phyloP scores from a whole-genome alignment of 2,329 filamentous ascomycete genomes.

The Xylariaceae sp. region DNA sequence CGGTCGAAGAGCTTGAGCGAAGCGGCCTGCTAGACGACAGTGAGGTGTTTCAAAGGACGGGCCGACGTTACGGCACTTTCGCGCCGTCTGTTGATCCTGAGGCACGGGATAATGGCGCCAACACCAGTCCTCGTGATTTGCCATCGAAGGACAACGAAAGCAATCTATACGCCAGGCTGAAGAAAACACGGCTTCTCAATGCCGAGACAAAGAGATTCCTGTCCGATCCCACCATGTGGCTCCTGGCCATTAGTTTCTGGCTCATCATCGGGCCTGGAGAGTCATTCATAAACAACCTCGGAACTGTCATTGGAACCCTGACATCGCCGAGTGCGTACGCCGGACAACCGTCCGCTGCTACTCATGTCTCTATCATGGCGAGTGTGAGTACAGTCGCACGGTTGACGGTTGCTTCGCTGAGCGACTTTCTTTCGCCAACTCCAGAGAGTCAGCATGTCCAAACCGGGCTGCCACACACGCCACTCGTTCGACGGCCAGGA shows the following conservation, averaged over 20 bases:
- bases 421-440: slow-evolving; percentile 74
- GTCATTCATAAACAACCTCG: slow-evolving; percentile 95
- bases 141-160: slow-evolving; percentile 33
- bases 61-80: slow-evolving; percentile 58
- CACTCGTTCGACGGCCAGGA: slow-evolving; percentile 32
- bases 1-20: slow-evolving; percentile 82
- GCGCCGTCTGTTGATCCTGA: slow-evolving; percentile 38
- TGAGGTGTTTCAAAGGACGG: slow-evolving; percentile 59
- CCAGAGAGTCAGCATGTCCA: slow-evolving; percentile 55
- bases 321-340: slow-evolving; percentile 52
- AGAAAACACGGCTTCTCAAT: slow-evolving; percentile 88
- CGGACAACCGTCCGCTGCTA: slow-evolving; percentile 59
- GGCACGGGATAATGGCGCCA: slow-evolving; percentile 36
- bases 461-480: slow-evolving; percentile 33
- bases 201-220: slow-evolving; percentile 84
- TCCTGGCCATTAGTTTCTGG: slow-evolving; percentile 83
- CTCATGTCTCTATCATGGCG: slow-evolving; percentile 89
- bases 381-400: slow-evolving; percentile 86
- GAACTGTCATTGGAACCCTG: slow-evolving; percentile 85
- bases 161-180: slow-evolving; percentile 51
- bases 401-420: slow-evolving; percentile 81
- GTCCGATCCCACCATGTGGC: slow-evolving; percentile 91
- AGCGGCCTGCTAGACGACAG: slow-evolving; percentile 76
- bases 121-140: slow-evolving; percentile 36
- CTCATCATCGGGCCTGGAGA: slow-evolving; percentile 93